Evolutionary conservation across 2,329 filamentous ascomycete species (phyloP).

Genomic region (Fusarium phyllophilum): DNA sequence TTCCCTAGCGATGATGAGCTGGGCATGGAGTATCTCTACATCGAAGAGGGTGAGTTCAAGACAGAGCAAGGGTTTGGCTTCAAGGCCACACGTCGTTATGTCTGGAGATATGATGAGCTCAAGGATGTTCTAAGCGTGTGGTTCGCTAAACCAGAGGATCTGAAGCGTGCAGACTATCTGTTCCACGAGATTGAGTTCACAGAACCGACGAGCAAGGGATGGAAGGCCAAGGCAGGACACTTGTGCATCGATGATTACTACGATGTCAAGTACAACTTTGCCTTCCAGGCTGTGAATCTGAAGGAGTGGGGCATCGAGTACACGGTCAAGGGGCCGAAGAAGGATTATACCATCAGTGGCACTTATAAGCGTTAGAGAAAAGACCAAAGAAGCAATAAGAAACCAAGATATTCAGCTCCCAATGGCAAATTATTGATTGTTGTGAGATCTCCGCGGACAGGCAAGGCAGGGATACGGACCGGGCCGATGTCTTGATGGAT

Average conservation of each 20-base stretch:
- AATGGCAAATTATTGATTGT: background rate
- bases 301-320: conserved; percentile 70
- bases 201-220: conserved; percentile 55
- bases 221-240: conserved; percentile 74
- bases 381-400: background rate
- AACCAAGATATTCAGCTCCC: background rate
- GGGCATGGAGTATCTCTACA: conserved; percentile 72
- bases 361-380: conserved; percentile 56
- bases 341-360: conserved; percentile 74
- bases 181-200: conserved; percentile 79
- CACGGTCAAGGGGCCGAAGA: conserved; percentile 75
- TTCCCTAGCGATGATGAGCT: conserved; percentile 43
- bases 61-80: conserved; percentile 67
- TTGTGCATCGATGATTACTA: conserved; percentile 79
- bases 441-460: background rate
- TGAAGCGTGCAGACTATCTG: conserved; percentile 72
- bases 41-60: conserved; percentile 73
- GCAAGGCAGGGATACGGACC: background rate
- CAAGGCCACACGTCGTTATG: conserved; percentile 71
- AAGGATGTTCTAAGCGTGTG: conserved; percentile 74
- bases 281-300: conserved; percentile 67
- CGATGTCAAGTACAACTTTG: conserved; percentile 75
- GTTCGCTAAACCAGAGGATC: conserved; percentile 75
- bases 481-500: conserved; percentile 1
- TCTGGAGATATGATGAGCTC: conserved; percentile 75